Base-by-base conservation (phyloP, 495 filamentous ascomycete genomes). In the Penicillium tannophilum region DNA sequence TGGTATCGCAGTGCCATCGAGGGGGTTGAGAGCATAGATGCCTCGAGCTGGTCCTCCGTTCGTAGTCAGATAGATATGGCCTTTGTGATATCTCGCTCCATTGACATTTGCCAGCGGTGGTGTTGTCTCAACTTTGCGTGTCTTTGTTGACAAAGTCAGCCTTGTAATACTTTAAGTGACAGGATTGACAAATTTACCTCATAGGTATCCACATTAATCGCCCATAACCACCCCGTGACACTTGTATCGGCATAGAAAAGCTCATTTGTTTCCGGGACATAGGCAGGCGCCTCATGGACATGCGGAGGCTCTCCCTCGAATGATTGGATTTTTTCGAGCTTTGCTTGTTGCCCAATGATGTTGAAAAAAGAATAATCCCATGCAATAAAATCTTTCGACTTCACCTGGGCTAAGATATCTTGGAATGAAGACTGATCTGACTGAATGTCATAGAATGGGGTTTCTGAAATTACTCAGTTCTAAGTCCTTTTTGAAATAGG, bases 211-310 rank as follows among this genome's bases (percentile, higher is more conserved):
- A 61, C 54, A 4, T 61, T 20, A 33, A 61, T 48, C n/a, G 59
- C 59, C 54, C 54, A 61, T 14, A 61, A 43, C 59, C 59, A 61
- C 3, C 59, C 59, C 10, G 54, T 48, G 12, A 41, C 54, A 30
- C 24, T 30, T 16, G 59, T 56, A 35, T 61, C 59, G 20, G 59
- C 20, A 23, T 43, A 61, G 17, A 61, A 56, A 5, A 61, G 48
- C 16, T 61, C 54, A 52, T 57, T 61, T 30, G 59, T 57, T 24
- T 61, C 59, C 4, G 54, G 59, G 6, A 52, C 39, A 49, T 31
- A 61, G 12, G 59, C 59, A 19, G 59, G 59, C 17, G 59, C 59
- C 35, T 61, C 59, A 23, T 61, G 59, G 10, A 61, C 59, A 4
- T 42, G 54, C 8, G 42, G 47, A 36, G 48, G 30, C 41, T 61